Conservation (phyloP, 108 stramenopile species). For the Skeletonema menzelii region DNA sequence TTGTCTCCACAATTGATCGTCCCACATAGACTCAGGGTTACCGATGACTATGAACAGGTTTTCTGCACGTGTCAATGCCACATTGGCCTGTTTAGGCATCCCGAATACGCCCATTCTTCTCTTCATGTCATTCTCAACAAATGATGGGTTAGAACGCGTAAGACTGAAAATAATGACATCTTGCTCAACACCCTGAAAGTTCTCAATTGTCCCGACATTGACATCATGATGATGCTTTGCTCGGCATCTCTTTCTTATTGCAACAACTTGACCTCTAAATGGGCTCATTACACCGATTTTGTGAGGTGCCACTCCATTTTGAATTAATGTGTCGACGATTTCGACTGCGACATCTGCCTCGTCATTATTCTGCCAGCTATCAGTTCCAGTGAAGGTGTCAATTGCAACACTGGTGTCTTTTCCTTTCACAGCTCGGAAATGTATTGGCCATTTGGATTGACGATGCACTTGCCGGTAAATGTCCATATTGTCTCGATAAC, state of each 20-base stretch:
- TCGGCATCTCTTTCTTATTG: constrained; percentile 60
- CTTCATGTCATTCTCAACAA: constrained; percentile 55
- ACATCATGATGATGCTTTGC: constrained; percentile 44
- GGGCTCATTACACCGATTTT: constrained; percentile 75
- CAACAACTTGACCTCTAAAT: constrained; percentile 71
- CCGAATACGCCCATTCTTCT: constrained; percentile 61
- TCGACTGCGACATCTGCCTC: constrained; percentile 56
- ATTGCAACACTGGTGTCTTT: constrained; percentile 52
- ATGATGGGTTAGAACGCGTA: constrained; percentile 52
- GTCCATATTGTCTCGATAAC: background rate
- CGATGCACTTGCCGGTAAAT: constrained; percentile 26
- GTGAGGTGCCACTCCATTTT: constrained; percentile 27
- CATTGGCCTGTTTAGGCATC: constrained; percentile 73
- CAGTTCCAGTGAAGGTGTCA: constrained; percentile 53
- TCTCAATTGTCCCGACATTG: constrained; percentile 72
- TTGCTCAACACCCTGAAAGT: constrained; percentile 79
- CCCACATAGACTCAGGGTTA: constrained; percentile 60
- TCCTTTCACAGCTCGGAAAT: constrained; percentile 63
- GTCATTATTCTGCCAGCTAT: constrained; percentile 62
- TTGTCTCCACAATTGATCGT: constrained; percentile 60
- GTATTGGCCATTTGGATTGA: constrained; percentile 64
- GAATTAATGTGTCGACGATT: constrained; percentile 44
- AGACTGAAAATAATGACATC: constrained; percentile 68
- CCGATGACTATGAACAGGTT: constrained; percentile 71
- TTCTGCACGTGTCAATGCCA: constrained; percentile 73